A percentile compares a stretch with the other conserved stretches of the same genome.
phyloP scores from a whole-genome alignment of 768 basidiomycete genomes.

The Naganishia randhawae region DNA sequence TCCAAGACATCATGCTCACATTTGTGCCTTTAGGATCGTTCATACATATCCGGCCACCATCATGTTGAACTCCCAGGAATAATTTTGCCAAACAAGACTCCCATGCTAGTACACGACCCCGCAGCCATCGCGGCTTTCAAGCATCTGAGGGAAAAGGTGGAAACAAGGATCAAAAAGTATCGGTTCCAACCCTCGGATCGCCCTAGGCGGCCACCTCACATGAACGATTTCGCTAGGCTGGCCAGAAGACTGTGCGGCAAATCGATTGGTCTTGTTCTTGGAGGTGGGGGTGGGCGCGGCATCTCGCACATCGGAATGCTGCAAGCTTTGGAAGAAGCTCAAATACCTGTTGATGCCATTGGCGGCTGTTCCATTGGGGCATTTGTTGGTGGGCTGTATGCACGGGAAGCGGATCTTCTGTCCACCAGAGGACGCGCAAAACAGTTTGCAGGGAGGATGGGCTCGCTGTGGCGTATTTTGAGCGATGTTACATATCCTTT shows the following conservation, averaged over 20 bases:
- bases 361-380: slow-evolving; percentile 77
- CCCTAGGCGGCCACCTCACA: slow-evolving; percentile 73
- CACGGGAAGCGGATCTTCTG: slow-evolving; percentile 85
- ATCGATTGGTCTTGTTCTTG: slow-evolving; percentile 87
- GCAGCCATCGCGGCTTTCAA: slow-evolving; percentile 84
- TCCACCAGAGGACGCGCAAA: slow-evolving; percentile 80
- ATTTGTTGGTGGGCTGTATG: slow-evolving; percentile 90
- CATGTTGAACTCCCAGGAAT: slow-evolving; percentile 68
- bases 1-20: slow-evolving; percentile 30
- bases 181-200: slow-evolving; percentile 61
- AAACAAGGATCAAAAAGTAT: slow-evolving; percentile 82
- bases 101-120: slow-evolving; percentile 64
- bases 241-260: slow-evolving; percentile 87
- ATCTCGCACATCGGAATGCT: slow-evolving; percentile 80
- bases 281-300: slow-evolving; percentile 96
- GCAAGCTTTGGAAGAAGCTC: slow-evolving; percentile 82
- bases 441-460: slow-evolving; percentile 83
- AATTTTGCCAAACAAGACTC: slow-evolving; percentile 56
- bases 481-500: slow-evolving; percentile 92
- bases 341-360: slow-evolving; percentile 90
- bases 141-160: slow-evolving; percentile 86
- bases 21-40: slow-evolving; percentile 65
- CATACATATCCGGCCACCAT: slow-evolving; percentile 93
- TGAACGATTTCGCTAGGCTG: slow-evolving; percentile 85
- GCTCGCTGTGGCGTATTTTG: slow-evolving; percentile 86